Evolutionary conservation across 2,329 filamentous ascomycete genomes (phyloP), one percentile per base, ranked within the genome.

Genomic region (Trichoderma simmonsii): DNA sequence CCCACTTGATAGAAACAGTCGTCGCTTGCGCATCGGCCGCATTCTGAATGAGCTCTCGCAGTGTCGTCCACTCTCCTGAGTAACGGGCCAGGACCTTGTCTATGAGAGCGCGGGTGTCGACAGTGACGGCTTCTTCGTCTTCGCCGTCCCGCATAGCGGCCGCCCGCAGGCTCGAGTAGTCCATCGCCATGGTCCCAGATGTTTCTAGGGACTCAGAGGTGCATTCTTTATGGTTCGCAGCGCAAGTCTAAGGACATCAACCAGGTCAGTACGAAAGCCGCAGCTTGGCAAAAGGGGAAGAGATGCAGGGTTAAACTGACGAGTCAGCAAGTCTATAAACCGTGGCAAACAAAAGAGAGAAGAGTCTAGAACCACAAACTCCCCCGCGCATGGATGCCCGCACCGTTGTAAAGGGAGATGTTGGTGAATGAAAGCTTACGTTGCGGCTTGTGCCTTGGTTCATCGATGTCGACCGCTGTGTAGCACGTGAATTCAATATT

Each of bases 11-110:
- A 60, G 90, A 92, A 76, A 98, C 95, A 71, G 90, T 95, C 18
- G 91, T 93, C 62, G 96, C 96, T 79, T 95, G 93, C 26, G 96
- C 96, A 84, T 99, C 96, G 74, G 96, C 95, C n/a, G 96, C 96
- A 80, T 99, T 99, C 79, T 99, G 96, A 59, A 99, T 94, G 73
- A 99, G 90, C 81, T 99, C 96, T 85, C 96, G 90, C 21, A 99
- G 84, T 9, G 88, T 92, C 6, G 90, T 94, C 91, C 95, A 98
- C 85, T 99, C 97, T 77, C 96, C 95, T 3, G 95, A 97, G 80
- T 99, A 99, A 79, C 96, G 88, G 11, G 96, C 96, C 64, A 99
- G 88, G 12, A 99, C 95, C 82, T 99, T 99, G 84, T 98, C 97
- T 79, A 99, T 99, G 77, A 99, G 83, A 57, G 96, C 96, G 78